These are phyloP conservation scores for Cyathus striatus DNA, from an alignment of 768 basidiomycete genomes.

Conservation along the genomic window DNA sequence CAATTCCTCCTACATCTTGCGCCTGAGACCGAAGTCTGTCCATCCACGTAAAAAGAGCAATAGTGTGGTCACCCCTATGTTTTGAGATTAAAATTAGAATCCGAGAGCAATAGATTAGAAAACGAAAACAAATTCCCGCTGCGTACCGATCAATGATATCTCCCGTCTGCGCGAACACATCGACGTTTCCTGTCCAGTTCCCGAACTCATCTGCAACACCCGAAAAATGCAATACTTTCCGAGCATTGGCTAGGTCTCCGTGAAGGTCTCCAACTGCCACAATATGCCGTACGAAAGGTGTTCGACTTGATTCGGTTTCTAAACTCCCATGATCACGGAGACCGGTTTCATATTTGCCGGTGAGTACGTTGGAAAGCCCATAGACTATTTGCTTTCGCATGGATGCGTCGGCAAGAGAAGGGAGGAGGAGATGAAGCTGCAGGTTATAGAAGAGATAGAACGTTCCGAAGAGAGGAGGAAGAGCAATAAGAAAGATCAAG, in stretches of 20 bases:
- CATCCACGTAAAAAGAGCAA: conserved; percentile 81
- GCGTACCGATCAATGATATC: conserved; percentile 89
- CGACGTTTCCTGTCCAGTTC: conserved; percentile 78
- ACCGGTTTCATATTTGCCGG: background rate
- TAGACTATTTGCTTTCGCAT: conserved; percentile 1
- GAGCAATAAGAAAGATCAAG: background rate
- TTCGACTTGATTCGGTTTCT: conserved; percentile 8
- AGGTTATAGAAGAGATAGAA: conserved; percentile 15
- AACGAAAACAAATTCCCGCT: conserved; percentile 1
- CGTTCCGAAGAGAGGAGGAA: conserved; percentile 2
- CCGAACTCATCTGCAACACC: conserved; percentile 66
- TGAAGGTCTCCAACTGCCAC: conserved; percentile 92
- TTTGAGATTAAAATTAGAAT: background rate
- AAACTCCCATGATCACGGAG: background rate
- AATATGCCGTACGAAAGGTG: conserved; percentile 48
- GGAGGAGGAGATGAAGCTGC: conserved; percentile 12
- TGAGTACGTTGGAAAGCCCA: conserved; percentile 1
- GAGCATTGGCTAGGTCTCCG: conserved; percentile 80
- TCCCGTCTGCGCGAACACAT: conserved; percentile 91
- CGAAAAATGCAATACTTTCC: conserved; percentile 75
- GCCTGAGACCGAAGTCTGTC: conserved; percentile 80
- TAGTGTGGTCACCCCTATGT: conserved; percentile 82
- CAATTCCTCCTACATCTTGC: conserved; percentile 54
- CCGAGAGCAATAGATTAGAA: background rate
- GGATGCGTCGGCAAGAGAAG: conserved; percentile 6